Percentiles rank a stretch among this genome's conserved stretches.
Evolutionary conservation across 768 basidiomycete species (phyloP).

Genomic region (Rubroboletus satanas): DNA sequence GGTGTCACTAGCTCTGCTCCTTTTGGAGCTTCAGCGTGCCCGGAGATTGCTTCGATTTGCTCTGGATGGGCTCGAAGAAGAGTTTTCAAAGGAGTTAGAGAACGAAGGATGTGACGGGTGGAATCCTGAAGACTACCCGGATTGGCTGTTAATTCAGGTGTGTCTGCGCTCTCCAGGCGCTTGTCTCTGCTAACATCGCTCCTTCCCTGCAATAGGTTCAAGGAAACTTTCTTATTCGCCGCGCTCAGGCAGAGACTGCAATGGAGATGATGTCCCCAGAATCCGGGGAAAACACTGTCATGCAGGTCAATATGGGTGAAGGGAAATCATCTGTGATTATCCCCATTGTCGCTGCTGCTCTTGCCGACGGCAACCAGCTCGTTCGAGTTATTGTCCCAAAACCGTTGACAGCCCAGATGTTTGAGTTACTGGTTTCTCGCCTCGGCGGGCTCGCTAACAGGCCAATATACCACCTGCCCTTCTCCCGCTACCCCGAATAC

Average conservation of each 20-base stretch:
- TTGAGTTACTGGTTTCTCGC: no score
- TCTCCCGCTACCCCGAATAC: no score
- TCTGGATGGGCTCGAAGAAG: no score
- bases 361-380: background rate
- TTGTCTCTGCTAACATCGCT: background rate
- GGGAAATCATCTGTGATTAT: no score
- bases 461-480: no score
- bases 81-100: slow-evolving; percentile 12
- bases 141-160: slow-evolving; percentile 6
- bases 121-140: background rate
- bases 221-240: no score
- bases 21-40: no score
- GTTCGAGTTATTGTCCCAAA: slow-evolving; percentile 24
- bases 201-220: background rate
- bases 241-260: slow-evolving; percentile 34
- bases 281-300: background rate
- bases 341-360: background rate
- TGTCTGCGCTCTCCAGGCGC: no score
- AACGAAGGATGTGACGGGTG: background rate
- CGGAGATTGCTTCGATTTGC: slow-evolving; percentile 4
- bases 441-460: no score
- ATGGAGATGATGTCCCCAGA: background rate
- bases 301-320: slow-evolving; percentile 35
- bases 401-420: no score
- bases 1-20: no score